phyloP scores from a whole-genome alignment of 306 rosid genomes.

The Castanea crenata region DNA sequence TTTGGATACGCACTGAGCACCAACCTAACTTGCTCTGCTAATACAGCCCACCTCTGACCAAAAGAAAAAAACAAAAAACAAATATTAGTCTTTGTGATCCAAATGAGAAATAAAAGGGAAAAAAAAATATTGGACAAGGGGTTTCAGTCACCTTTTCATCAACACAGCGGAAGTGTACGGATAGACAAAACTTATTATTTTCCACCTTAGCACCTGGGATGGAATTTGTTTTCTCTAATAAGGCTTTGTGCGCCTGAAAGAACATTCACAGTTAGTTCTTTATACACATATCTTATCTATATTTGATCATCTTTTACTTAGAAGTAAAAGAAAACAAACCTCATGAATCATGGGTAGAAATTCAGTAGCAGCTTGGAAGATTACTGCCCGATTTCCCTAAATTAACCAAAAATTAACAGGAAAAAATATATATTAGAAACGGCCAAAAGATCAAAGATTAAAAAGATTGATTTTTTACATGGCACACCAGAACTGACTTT shows the following conservation, averaged over 20 bases:
- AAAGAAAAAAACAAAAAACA: not conserved
- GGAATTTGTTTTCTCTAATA: slow-evolving; percentile 66
- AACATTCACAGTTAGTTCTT: slow-evolving; percentile 1
- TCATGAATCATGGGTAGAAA: slow-evolving; percentile 81
- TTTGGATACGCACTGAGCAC: slow-evolving; percentile 78
- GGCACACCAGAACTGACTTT: slow-evolving; percentile 41
- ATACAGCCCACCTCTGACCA: slow-evolving; percentile 65
- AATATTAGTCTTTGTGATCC: not conserved
- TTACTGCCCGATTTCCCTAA: slow-evolving; percentile 57
- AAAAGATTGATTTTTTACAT: not conserved
- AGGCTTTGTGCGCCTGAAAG: slow-evolving; percentile 58
- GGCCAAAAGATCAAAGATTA: not conserved
- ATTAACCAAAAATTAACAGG: not conserved
- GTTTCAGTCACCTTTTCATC: slow-evolving; percentile 71
- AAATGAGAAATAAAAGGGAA: not conserved
- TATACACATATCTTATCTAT: not conserved
- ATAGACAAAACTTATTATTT: slow-evolving; percentile 82
- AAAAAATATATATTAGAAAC: slow-evolving; percentile 3
- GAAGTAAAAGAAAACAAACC: slow-evolving; percentile 39
- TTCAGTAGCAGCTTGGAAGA: slow-evolving; percentile 83
- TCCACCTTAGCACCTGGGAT: slow-evolving; percentile 84
- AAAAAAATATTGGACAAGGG: not conserved
- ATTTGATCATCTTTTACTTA: not conserved
- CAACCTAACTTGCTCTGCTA: slow-evolving; percentile 67
- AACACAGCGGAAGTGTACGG: slow-evolving; percentile 95